These are phyloP conservation scores for Vinca major DNA, from an alignment of 305 asterid genomes.

Conservation along the genomic window DNA sequence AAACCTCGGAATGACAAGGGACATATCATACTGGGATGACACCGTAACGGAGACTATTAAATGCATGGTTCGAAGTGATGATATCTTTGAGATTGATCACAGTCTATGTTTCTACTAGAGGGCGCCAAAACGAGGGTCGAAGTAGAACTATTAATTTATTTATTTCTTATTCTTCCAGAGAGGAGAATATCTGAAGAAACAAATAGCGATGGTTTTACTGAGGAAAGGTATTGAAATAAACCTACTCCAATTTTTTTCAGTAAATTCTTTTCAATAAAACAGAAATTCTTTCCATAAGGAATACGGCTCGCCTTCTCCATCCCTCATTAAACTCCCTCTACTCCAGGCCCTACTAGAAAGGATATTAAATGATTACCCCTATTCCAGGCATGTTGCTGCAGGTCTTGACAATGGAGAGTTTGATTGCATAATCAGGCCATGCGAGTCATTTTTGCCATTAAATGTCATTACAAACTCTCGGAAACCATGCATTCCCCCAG, in stretches of 20 bases:
- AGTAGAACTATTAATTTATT: not conserved
- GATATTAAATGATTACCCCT: not conserved
- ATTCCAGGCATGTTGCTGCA: not conserved
- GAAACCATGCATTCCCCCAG: not conserved
- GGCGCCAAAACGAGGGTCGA: not conserved
- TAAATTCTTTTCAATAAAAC: not conserved
- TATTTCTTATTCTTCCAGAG: not conserved
- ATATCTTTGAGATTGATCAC: not conserved
- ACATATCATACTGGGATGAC: not conserved
- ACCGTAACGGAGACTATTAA: not conserved
- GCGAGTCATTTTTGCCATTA: not conserved
- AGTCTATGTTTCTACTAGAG: not conserved
- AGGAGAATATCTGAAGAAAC: not conserved
- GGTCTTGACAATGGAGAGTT: not conserved
- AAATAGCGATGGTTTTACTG: not conserved
- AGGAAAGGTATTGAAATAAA: not conserved
- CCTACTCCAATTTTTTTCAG: not conserved
- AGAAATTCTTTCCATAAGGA: not conserved
- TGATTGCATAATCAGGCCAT: not conserved
- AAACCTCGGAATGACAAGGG: not conserved
- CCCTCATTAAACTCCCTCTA: constrained; percentile 1
- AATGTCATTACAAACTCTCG: not conserved
- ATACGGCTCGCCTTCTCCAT: not conserved
- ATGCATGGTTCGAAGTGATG: not conserved
- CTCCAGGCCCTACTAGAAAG: not conserved